A percentile compares a stretch with the other conserved stretches of the same genome.
Conservation (phyloP, 1,284 basidiomycete species). For the Kwoniella shivajii region DNA sequence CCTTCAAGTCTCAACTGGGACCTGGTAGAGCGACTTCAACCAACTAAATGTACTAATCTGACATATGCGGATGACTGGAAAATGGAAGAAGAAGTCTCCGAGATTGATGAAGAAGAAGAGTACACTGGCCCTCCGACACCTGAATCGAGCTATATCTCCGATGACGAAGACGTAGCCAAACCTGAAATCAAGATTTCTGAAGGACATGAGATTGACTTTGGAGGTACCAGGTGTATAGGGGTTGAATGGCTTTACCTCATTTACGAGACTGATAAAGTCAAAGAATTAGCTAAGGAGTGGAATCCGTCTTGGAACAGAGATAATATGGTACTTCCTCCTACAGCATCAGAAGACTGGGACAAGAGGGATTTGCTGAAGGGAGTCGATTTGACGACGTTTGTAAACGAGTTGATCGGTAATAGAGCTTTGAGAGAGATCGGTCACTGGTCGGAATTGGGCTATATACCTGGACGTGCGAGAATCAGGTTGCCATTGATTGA, state of each 20-base stretch:
- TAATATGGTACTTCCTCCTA: conserved; percentile 3
- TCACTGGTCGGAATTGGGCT: background rate
- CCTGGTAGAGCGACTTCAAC: conserved; percentile 1
- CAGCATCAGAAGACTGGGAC: background rate
- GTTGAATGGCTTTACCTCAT: conserved; percentile 38
- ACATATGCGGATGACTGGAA: conserved; percentile 34
- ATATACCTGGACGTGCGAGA: background rate
- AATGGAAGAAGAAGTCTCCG: conserved; percentile 31
- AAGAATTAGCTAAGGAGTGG: conserved; percentile 2
- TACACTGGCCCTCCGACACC: conserved; percentile 47
- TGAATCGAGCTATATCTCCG: conserved; percentile 15
- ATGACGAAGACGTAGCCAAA: background rate
- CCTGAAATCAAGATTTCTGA: background rate
- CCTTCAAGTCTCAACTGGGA: conserved; percentile 18
- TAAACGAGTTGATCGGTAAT: conserved; percentile 18
- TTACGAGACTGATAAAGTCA: conserved; percentile 8
- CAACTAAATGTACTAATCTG: conserved; percentile 7
- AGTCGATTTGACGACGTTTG: conserved; percentile 6
- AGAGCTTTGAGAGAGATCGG: conserved; percentile 3
- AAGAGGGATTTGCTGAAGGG: background rate
- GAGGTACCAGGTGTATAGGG: conserved; percentile 29
- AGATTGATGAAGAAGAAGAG: conserved; percentile 31
- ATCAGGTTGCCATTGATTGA: background rate
- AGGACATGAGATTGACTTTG: conserved; percentile 26
- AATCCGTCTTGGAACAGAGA: conserved; percentile 13